These are phyloP conservation scores for Setaria italica DNA, from an alignment of 202 grass and related monocot genomes.

Conservation along the genomic window DNA sequence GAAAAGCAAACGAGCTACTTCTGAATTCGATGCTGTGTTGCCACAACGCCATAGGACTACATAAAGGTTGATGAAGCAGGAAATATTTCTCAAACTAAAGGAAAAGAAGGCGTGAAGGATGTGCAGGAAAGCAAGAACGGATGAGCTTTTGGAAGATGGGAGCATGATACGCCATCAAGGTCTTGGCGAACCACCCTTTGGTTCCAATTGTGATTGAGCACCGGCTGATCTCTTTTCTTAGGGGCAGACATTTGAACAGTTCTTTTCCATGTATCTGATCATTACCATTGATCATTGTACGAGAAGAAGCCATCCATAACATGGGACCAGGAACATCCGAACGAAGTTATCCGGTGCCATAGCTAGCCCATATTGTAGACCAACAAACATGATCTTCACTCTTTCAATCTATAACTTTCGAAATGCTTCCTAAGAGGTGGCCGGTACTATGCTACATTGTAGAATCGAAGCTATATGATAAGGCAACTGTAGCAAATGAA, in stretches of 20 bases:
- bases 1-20: conserved; percentile 33
- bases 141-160: conserved; percentile 34
- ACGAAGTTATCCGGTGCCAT: not conserved
- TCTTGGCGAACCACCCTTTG: not conserved
- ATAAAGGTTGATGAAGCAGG: not conserved
- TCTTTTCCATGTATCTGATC: not conserved
- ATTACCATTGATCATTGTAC: not conserved
- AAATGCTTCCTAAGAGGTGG: not conserved
- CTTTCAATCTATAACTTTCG: not conserved
- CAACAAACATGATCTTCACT: conserved; percentile 5
- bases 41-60: not conserved
- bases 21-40: conserved; percentile 7
- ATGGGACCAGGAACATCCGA: not conserved
- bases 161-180: conserved; percentile 34
- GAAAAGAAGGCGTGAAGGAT: not conserved
- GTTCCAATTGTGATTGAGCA: conserved; percentile 26
- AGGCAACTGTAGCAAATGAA: not conserved
- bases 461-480: not conserved
- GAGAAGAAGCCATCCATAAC: conserved; percentile 24
- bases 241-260: not conserved
- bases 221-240: not conserved
- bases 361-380: not conserved
- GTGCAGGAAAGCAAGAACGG: conserved; percentile 34
- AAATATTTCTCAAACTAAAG: conserved; percentile 2
- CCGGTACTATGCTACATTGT: not conserved